A percentile compares a stretch with the other conserved stretches of the same genome.
phyloP scores from a whole-genome alignment of 148 eudicot species.

The Diospyros lotus region DNA sequence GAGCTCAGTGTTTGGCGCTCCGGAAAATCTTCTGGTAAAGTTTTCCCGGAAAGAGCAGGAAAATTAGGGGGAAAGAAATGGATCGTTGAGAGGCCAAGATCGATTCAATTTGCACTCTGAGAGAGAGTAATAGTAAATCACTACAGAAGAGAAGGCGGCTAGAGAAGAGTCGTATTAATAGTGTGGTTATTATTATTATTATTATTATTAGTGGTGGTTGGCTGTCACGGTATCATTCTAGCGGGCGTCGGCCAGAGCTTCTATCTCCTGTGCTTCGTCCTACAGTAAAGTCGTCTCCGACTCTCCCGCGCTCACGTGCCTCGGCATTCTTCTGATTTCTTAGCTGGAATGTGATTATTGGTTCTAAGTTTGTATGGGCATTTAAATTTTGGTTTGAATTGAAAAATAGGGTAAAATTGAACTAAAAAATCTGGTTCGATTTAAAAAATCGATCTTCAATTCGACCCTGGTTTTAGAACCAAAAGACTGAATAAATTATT shows the following conservation, averaged over 20 bases:
- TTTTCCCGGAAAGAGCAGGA: slow-evolving; percentile 8
- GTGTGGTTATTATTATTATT: background rate
- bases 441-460: too few species aligned
- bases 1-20: background rate
- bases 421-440: too few species aligned
- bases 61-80: background rate
- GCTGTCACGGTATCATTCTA: slow-evolving; percentile 23
- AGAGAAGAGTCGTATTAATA: background rate
- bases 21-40: background rate
- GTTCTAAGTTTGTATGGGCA: too few species aligned
- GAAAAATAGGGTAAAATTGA: too few species aligned
- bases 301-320: background rate
- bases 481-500: too few species aligned
- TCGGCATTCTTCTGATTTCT: too few species aligned
- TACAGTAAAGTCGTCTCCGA: background rate
- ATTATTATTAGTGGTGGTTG: slow-evolving; percentile 2
- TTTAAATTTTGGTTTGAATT: too few species aligned
- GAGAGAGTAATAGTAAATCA: background rate
- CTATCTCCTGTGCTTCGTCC: background rate
- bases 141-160: too few species aligned
- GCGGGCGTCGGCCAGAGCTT: background rate
- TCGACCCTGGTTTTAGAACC: too few species aligned
- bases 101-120: slow-evolving; percentile 8
- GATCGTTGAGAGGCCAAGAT: background rate
- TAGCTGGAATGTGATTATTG: too few species aligned